Percentiles rank a stretch among this genome's conserved stretches.
These are phyloP conservation scores for Pythium dissotocum DNA, from an alignment of 352 stramenopile species.

Conservation along the genomic window DNA sequence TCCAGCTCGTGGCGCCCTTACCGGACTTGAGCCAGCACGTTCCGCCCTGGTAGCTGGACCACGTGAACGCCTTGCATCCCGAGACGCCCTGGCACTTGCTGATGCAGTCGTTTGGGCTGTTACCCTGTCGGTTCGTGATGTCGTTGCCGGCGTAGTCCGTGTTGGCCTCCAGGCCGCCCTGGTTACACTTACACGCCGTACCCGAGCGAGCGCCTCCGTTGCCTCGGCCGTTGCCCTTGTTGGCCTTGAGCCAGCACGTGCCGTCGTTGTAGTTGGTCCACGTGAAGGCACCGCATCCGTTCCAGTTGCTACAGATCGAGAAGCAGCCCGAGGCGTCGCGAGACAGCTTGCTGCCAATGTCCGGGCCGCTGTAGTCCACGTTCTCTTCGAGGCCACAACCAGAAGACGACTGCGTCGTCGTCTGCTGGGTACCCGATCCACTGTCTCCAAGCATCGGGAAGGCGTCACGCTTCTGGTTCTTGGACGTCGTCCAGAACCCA, in stretches of 20 bases:
- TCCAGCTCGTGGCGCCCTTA: conserved; percentile 7
- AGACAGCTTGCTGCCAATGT: conserved; percentile 11
- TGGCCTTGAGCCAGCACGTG: conserved; percentile 48
- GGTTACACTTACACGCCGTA: conserved; percentile 16
- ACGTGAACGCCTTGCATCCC: conserved; percentile 1
- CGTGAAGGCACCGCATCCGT: conserved; percentile 27
- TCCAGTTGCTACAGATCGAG: conserved; percentile 5
- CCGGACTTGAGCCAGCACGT: conserved; percentile 35
- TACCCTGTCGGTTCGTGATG: not conserved
- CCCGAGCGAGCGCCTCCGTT: not conserved
- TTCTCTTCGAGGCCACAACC: conserved; percentile 13
- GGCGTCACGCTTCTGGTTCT: conserved; percentile 21
- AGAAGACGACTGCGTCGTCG: not conserved
- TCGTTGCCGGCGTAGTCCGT: conserved; percentile 18
- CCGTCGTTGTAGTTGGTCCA: conserved; percentile 53
- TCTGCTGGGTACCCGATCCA: not conserved
- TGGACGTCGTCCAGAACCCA: conserved; percentile 33
- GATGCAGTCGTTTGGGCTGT: not conserved
- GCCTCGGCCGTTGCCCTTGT: not conserved
- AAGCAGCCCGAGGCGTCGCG: conserved; percentile 10
- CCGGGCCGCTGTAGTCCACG: conserved; percentile 18
- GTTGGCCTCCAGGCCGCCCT: conserved; percentile 5
- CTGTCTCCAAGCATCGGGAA: conserved; percentile 19
- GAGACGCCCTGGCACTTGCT: conserved; percentile 4
- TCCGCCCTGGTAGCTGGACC: conserved; percentile 16